Evolutionary conservation across 2,329 filamentous ascomycete species (phyloP).

Genomic region (Scytalidium lignicola): DNA sequence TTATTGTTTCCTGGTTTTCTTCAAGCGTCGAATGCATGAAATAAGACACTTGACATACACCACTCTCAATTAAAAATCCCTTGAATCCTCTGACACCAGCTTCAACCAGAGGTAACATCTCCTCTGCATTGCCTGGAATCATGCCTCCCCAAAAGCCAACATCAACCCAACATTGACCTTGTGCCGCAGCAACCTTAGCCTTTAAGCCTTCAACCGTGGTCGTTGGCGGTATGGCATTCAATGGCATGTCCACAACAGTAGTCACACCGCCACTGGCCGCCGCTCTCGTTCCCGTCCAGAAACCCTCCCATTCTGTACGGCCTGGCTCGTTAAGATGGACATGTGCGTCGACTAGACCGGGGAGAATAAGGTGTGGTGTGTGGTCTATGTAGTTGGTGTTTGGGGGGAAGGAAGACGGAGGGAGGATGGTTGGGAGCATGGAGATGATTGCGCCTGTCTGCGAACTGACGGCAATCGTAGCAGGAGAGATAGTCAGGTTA

Average conservation of each 20-base stretch:
- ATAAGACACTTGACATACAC: conserved; percentile 55
- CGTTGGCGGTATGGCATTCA: conserved; percentile 95
- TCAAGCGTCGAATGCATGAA: neutral
- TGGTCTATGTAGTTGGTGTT: conserved; percentile 75
- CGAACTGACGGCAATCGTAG: conserved; percentile 75
- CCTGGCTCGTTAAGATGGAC: conserved; percentile 97
- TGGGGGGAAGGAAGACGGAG: conserved; percentile 65
- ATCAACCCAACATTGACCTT: conserved; percentile 93
- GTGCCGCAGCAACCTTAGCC: conserved; percentile 79
- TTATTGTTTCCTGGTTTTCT: neutral
- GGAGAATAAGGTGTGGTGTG: conserved; percentile 77
- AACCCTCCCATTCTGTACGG: conserved; percentile 96
- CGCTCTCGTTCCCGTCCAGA: conserved; percentile 88
- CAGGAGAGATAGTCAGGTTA: conserved; percentile 63
- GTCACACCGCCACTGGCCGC: conserved; percentile 95
- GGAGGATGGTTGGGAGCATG: conserved; percentile 69
- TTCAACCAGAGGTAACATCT: conserved; percentile 75
- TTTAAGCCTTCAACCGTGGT: conserved; percentile 78
- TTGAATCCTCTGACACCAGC: conserved; percentile 94
- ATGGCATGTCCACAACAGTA: conserved; percentile 94
- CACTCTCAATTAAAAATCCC: conserved; percentile 94
- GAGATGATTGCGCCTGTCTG: conserved; percentile 78
- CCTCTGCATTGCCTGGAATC: conserved; percentile 78
- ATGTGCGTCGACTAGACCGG: conserved; percentile 91
- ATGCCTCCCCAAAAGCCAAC: conserved; percentile 98